Percentiles rank a stretch among this genome's conserved stretches.
phyloP scores from a whole-genome alignment of 2,329 filamentous ascomycete genomes.

The Fusarium kyushuense region DNA sequence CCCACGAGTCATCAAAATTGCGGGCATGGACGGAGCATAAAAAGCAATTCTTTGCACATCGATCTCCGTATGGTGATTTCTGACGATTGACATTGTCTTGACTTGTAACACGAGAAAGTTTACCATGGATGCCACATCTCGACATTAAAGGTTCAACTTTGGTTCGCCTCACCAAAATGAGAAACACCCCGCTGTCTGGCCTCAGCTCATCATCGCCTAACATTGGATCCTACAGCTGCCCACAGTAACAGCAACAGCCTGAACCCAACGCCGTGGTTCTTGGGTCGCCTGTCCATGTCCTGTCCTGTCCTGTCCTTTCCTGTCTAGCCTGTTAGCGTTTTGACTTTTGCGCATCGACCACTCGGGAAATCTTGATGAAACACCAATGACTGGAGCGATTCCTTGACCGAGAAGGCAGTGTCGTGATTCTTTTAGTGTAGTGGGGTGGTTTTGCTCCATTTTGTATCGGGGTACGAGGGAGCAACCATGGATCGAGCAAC shows the following conservation, averaged over 20 bases:
- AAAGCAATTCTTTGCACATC: neutral
- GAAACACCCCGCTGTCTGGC: constrained; percentile 1
- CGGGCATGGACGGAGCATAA: neutral
- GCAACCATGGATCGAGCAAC: neutral
- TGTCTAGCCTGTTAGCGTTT: no score
- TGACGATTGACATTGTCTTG: neutral
- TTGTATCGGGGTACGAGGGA: neutral
- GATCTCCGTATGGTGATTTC: neutral
- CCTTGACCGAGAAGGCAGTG: neutral
- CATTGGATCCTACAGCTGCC: neutral
- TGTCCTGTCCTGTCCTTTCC: neutral
- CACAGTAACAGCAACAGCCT: neutral
- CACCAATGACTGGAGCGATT: neutral
- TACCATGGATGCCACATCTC: neutral
- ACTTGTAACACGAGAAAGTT: neutral
- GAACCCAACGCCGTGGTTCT: constrained; percentile 24
- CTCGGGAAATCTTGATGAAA: constrained; percentile 6
- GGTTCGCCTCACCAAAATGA: constrained; percentile 7
- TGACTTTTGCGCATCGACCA: neutral
- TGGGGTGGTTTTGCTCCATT: neutral
- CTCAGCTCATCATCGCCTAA: constrained; percentile 18
- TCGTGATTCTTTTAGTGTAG: neutral
- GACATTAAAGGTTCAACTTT: neutral
- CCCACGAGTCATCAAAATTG: neutral
- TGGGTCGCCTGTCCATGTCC: neutral